phyloP scores from a whole-genome alignment of 345 rosid species.

The Turnera subulata region DNA sequence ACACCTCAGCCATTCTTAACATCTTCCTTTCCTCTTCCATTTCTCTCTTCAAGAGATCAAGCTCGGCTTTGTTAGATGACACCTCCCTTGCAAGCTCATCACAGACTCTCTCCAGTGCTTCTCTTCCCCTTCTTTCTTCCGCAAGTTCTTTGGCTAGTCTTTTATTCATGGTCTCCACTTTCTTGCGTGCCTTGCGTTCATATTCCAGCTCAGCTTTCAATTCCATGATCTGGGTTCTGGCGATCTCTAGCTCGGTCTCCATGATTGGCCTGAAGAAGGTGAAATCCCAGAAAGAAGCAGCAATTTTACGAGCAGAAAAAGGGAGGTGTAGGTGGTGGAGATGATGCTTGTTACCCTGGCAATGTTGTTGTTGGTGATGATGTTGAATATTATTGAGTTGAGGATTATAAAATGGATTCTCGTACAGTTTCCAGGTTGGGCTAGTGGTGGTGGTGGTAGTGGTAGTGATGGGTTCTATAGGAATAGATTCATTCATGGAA shows the following conservation, averaged over 20 bases:
- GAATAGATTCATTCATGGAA: constrained; percentile 21
- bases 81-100: constrained; percentile 58
- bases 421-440: constrained; percentile 72
- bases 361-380: constrained; percentile 21
- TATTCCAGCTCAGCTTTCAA: constrained; percentile 67
- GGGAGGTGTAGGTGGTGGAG: constrained; percentile 24
- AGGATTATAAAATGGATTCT: constrained; percentile 57
- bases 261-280: constrained; percentile 45
- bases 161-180: constrained; percentile 53
- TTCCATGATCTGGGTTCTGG: constrained; percentile 50
- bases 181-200: constrained; percentile 60
- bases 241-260: constrained; percentile 49
- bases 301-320: constrained; percentile 33
- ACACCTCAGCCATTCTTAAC: constrained; percentile 64
- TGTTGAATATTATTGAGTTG: not conserved
- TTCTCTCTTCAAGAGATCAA: constrained; percentile 53
- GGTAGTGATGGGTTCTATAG: constrained; percentile 20
- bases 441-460: constrained; percentile 35
- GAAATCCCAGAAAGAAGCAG: constrained; percentile 66
- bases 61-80: constrained; percentile 41
- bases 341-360: constrained; percentile 21
- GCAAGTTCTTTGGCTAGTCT: constrained; percentile 61
- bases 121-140: constrained; percentile 60
- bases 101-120: constrained; percentile 52
- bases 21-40: constrained; percentile 78